Evolutionary conservation across 768 basidiomycete species (phyloP).

Genomic region (Pholiota molesta): DNA sequence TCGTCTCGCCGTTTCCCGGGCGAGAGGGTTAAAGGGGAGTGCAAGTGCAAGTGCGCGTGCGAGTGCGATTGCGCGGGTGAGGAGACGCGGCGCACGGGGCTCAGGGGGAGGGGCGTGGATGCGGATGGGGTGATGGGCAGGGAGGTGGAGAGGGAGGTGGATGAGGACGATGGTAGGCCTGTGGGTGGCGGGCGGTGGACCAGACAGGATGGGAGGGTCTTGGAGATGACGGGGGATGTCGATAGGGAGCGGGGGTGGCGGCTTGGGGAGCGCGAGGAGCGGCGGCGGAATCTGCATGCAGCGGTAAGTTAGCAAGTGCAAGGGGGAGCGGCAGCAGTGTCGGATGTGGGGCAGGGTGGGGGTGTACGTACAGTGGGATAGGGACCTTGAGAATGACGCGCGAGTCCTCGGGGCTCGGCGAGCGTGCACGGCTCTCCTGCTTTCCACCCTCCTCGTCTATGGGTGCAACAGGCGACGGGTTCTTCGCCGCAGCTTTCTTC

Average conservation of each 20-base stretch:
- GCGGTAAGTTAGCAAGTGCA: too few relatives aligned
- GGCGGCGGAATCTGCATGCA: slow-evolving; percentile 42
- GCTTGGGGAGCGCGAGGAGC: slow-evolving; percentile 39
- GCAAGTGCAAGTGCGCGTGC: slow-evolving; percentile 41
- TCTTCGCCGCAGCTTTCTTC: slow-evolving; percentile 38
- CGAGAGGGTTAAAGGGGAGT: slow-evolving; percentile 33
- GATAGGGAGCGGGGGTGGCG: slow-evolving; percentile 40
- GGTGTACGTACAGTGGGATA: slow-evolving; percentile 57
- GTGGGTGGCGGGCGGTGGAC: slow-evolving; percentile 45
- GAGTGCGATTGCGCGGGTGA: too few relatives aligned
- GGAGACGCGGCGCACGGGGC: slow-evolving; percentile 33
- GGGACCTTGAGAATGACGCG: slow-evolving; percentile 63
- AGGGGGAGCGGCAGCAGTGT: too few relatives aligned
- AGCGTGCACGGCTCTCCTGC: slow-evolving; percentile 4
- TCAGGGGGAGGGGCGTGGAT: slow-evolving; percentile 21
- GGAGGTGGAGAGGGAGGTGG: slow-evolving; percentile 22
- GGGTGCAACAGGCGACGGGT: slow-evolving; percentile 18
- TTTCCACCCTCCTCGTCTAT: slow-evolving; percentile 22
- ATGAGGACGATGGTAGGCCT: neutral
- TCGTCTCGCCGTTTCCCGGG: slow-evolving; percentile 5
- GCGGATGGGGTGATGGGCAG: slow-evolving; percentile 26
- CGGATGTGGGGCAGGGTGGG: neutral
- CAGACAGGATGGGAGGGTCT: slow-evolving; percentile 56
- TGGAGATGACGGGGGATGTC: slow-evolving; percentile 30
- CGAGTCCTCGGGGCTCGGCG: slow-evolving; percentile 22